Evolutionary conservation across 1,284 basidiomycete species (phyloP), one percentile per base, ranked within the genome.

Genomic region (Cutaneotrichosporon cavernicola): DNA sequence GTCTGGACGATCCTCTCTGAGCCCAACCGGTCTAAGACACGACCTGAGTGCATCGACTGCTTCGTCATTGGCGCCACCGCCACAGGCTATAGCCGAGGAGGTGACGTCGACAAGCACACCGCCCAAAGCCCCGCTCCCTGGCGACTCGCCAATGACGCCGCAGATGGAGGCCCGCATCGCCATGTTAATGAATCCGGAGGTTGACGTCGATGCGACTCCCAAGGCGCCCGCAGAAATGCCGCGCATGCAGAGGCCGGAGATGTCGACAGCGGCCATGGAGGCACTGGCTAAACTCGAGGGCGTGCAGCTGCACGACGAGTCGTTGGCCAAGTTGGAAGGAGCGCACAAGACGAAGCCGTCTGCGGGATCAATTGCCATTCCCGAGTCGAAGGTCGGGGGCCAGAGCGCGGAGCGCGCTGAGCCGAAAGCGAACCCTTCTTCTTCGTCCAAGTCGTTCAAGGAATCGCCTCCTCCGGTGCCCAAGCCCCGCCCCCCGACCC

Each of bases 141-240:
- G 43, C 14, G 50, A 60, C 36, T 46, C 50, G 36, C 50, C 58
- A 11, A 43, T 53, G 30, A 53, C 58, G 22, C 50, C 58, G 9
- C 50, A 43, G 58, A 40, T 60, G 55, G 55, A 56, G 38, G 55
- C 55, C 11, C 36, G 22, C 38, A 22, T 53, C 51, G 51, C 51
- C 14, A 5, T 32, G 31, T 53, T 53, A 14, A 53, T 50, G 49
- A 30, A 30, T 22, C 53, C 34, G 6, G 53, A 36, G 53, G 32
- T 21, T 10, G 55, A 40, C 11, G 9, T 30, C 9, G 38, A 56
- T 22, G 55, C 21, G 9, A 56, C 55, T 26, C 55, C 55, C 14
- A 38, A 40, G 26, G 13, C 55, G 13, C 36, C 13, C 1, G 31
- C 14, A 14, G 36, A 40, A 1, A 30, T 40, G 36, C 55, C 55